A percentile compares a stretch with the other conserved stretches of the same genome.
Evolutionary conservation across 768 basidiomycete genomes (phyloP).

Genomic region (Phylloporus rhodoxanthus): DNA sequence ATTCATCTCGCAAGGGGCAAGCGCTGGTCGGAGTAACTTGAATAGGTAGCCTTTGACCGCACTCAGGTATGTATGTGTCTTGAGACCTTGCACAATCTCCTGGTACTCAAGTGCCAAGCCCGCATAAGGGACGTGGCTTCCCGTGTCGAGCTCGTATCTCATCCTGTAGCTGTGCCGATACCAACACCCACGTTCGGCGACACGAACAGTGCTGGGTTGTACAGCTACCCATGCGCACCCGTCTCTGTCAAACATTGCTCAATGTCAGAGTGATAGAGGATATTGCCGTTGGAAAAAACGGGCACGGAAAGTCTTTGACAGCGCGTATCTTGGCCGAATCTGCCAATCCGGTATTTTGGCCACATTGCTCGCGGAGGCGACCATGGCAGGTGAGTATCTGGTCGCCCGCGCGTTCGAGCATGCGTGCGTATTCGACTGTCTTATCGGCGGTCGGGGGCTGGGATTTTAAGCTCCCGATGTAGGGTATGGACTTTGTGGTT

Average conservation of each 20-base stretch:
- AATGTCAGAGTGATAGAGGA: conserved; percentile 84
- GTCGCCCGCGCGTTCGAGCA: conserved; percentile 93
- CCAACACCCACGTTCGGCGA: conserved; percentile 22
- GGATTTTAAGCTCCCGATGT: conserved; percentile 78
- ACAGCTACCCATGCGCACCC: conserved; percentile 86
- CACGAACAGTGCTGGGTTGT: conserved; percentile 81
- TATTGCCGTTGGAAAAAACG: conserved; percentile 96
- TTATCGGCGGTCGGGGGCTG: conserved; percentile 77
- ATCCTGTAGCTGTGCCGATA: background rate
- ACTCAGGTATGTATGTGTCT: conserved; percentile 64
- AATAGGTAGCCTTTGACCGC: conserved; percentile 92
- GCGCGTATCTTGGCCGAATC: conserved; percentile 88
- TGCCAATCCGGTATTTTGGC: conserved; percentile 77
- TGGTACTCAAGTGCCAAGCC: conserved; percentile 84
- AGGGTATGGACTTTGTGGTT: conserved; percentile 67
- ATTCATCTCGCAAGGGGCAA: conserved; percentile 58
- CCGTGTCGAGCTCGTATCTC: conserved; percentile 29
- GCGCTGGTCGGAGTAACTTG: conserved; percentile 79
- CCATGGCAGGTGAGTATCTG: conserved; percentile 95
- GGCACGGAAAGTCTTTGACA: conserved; percentile 85
- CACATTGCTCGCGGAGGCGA: conserved; percentile 84
- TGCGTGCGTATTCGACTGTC: conserved; percentile 90
- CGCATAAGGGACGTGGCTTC: conserved; percentile 51
- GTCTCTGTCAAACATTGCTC: conserved; percentile 73
- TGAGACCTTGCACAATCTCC: conserved; percentile 54